A percentile compares a stretch with the other conserved stretches of the same genome.
Conservation (phyloP, 192 early-diverging fungal genomes). For the Rhizoclosmatium sp. region DNA sequence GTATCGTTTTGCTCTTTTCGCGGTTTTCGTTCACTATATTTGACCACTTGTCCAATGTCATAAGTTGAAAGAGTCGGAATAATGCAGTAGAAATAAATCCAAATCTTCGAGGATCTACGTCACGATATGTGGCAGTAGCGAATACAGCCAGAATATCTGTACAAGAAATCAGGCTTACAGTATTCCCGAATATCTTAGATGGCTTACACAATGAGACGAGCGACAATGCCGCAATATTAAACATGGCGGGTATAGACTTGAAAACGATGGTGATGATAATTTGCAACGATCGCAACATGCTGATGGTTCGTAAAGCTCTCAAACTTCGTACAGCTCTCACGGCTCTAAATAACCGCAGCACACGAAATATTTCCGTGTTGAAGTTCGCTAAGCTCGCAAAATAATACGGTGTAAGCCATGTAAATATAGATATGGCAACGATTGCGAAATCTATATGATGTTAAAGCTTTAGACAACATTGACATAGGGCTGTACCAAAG, state of each 20-base stretch:
- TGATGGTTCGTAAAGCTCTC: constrained; percentile 41
- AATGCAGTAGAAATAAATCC: constrained; percentile 32
- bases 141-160: constrained; percentile 50
- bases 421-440: constrained; percentile 25
- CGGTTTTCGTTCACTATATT: constrained; percentile 47
- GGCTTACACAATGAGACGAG: constrained; percentile 45
- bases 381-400: constrained; percentile 27
- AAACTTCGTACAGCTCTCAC: constrained; percentile 40
- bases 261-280: constrained; percentile 49
- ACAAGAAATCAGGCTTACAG: not conserved
- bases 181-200: not conserved
- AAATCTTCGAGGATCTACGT: constrained; percentile 48
- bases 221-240: constrained; percentile 44
- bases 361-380: constrained; percentile 41
- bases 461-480: not conserved
- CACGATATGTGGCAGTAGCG: constrained; percentile 39
- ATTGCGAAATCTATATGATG: constrained; percentile 38
- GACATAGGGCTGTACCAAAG: constrained; percentile 35
- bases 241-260: constrained; percentile 55
- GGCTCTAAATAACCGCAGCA: constrained; percentile 42
- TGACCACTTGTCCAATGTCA: constrained; percentile 50
- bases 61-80: constrained; percentile 47
- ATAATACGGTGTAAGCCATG: constrained; percentile 40
- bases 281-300: constrained; percentile 46
- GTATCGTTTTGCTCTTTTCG: constrained; percentile 37